phyloP scores from a whole-genome alignment of 306 rosid species.

The Styphnolobium japonicum region DNA sequence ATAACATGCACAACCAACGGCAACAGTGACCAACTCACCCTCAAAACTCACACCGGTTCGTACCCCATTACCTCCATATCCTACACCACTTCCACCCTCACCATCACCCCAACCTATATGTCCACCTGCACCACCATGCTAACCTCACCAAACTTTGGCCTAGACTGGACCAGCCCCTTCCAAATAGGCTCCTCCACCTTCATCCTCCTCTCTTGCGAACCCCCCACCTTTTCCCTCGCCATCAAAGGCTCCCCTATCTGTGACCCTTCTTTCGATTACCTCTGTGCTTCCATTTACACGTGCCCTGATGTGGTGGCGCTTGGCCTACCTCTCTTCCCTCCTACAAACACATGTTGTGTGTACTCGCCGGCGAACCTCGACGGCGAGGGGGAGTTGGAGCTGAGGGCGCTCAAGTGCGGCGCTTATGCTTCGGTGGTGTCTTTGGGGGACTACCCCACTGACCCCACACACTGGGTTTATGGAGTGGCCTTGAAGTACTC shows the following conservation, averaged over 20 bases:
- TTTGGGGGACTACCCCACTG: conserved; percentile 47
- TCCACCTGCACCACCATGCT: conserved; percentile 65
- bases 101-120: conserved; percentile 52
- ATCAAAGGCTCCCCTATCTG: conserved; percentile 39
- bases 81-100: conserved; percentile 53
- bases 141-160: conserved; percentile 40
- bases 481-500: conserved; percentile 55
- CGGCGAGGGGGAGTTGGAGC: conserved; percentile 42
- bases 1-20: conserved; percentile 35
- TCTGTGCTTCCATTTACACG: conserved; percentile 61
- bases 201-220: conserved; percentile 57
- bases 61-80: conserved; percentile 62
- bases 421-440: conserved; percentile 51
- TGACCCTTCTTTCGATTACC: conserved; percentile 47
- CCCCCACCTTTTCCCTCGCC: conserved; percentile 45
- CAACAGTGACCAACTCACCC: conserved; percentile 36
- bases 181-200: conserved; percentile 57
- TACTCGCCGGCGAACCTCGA: conserved; percentile 60
- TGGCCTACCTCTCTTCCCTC: conserved; percentile 51
- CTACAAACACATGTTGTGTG: conserved; percentile 65
- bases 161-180: conserved; percentile 65
- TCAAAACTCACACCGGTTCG: conserved; percentile 54
- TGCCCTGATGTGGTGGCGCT: conserved; percentile 51
- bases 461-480: conserved; percentile 56
- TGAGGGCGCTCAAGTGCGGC: conserved; percentile 33